These are phyloP conservation scores for Coelastrella sp. DNA, from an alignment of 139 green algal genomes.

Conservation along the genomic window DNA sequence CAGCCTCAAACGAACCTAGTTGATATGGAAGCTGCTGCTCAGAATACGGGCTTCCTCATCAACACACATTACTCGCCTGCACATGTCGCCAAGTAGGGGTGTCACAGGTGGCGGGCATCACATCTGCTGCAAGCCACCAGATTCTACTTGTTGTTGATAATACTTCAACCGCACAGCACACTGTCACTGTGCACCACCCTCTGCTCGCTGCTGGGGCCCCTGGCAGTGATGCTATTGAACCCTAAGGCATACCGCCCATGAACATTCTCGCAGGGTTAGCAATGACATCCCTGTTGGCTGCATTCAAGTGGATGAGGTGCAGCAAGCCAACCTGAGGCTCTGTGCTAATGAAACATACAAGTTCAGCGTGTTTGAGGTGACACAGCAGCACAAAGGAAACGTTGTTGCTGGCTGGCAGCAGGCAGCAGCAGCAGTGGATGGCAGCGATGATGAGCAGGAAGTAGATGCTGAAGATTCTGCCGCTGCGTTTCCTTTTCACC, in stretches of 20 bases:
- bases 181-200: background rate
- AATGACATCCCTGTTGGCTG: constrained; percentile 8
- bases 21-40: no score
- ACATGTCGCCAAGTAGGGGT: no score
- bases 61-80: no score
- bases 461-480: background rate
- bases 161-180: background rate
- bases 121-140: no score
- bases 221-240: background rate
- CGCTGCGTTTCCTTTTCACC: constrained; percentile 47
- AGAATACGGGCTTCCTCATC: no score
- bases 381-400: background rate
- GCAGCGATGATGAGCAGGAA: background rate
- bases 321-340: constrained; percentile 52
- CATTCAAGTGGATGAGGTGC: constrained; percentile 42
- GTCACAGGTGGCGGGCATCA: no score
- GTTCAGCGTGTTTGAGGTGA: constrained; percentile 41
- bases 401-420: background rate
- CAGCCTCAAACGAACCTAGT: no score
- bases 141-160: background rate
- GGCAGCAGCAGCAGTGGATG: background rate
- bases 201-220: no score
- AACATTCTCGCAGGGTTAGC: background rate
- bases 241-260: background rate
- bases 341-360: constrained; percentile 30